Conservation (phyloP, 2,329 filamentous ascomycete species). For the Whalleya microplaca region DNA sequence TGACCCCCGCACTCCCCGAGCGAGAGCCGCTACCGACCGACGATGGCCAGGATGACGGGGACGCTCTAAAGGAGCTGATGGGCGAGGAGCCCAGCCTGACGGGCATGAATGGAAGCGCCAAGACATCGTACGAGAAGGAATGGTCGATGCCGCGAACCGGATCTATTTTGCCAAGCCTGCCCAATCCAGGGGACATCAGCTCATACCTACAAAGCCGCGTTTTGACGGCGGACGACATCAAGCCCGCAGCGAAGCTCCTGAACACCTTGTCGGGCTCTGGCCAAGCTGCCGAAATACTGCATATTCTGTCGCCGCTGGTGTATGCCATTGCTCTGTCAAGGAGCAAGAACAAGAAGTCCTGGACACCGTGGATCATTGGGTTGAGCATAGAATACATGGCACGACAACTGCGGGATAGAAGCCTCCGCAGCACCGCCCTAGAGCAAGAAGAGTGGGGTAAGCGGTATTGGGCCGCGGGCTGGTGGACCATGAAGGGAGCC, state of each 20-base stretch:
- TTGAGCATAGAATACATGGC: conserved; percentile 85
- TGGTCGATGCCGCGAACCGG: conserved; percentile 97
- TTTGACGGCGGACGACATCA: conserved; percentile 94
- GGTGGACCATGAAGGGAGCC: conserved; percentile 97
- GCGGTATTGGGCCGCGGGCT: conserved; percentile 86
- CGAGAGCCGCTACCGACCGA: conserved; percentile 73
- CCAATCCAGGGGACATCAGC: conserved; percentile 79
- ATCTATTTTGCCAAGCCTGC: conserved; percentile 80
- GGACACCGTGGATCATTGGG: conserved; percentile 90
- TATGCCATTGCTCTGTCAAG: conserved; percentile 84
- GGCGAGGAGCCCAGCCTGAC: conserved; percentile 41
- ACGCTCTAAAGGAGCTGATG: conserved; percentile 37
- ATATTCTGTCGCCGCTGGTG: conserved; percentile 85
- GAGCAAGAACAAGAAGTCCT: conserved; percentile 73
- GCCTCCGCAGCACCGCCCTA: conserved; percentile 80
- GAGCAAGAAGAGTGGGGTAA: conserved; percentile 90
- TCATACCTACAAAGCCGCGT: conserved; percentile 88
- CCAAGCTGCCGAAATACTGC: conserved; percentile 85
- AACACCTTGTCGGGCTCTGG: conserved; percentile 75
- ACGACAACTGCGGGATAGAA: conserved; percentile 76
- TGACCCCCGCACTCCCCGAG: conserved; percentile 84
- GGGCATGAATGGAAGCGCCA: conserved; percentile 48
- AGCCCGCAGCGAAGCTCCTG: conserved; percentile 84
- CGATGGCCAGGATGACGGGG: conserved; percentile 56
- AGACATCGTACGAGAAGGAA: conserved; percentile 60